Evolutionary conservation across 2,329 filamentous ascomycete genomes (phyloP), one percentile per base, ranked within the genome.

Genomic region (Penicillium sp.): DNA sequence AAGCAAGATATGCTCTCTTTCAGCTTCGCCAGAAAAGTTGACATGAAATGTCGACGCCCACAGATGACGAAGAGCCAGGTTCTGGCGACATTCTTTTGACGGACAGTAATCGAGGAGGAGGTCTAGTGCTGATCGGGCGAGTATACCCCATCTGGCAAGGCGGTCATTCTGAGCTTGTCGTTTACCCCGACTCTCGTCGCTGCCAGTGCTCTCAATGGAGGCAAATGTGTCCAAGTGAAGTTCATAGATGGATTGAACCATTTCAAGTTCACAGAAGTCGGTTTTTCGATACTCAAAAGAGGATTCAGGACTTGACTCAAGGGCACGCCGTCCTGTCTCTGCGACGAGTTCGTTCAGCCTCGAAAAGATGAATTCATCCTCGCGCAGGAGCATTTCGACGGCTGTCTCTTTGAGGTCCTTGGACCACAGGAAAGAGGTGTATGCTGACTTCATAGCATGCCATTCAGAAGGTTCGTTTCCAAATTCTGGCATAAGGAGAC

Each of bases 141-240:
- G 75, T 33, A 80, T 76, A 37, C 82, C 79, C 88, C 88, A 91
- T 64, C 87, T 79, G 49, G 81, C 77, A 8, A 90, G 74, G 14
- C 87, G 83, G 69, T 88, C 84, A 56, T 80, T 81, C 68, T 89
- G 86, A 8, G 81, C 64, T 4, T 78, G 70, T 38, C 83, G 80
- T n/a, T 81, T 84, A 5, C 77, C 78, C 33, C 75, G 68, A 60
- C 84, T 81, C 6, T 86, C 81, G 26, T 84, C 81, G 65, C 83
- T 88, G 65, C 82, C 83, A 0, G 85, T 83, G 64, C 84, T 84
- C 53, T 84, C 88, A 66, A 89, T 85, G n/a, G 84, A 76, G 6
- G 83, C 83, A 70, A 87, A 89, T 8, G 89, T 79, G 68, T 90
- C 88, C 6, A 90, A 79, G 68, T 90, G 88, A 35, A 90, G 75